Evolutionary conservation across 2,329 filamentous ascomycete genomes (phyloP).

Genomic region (Fusarium torulosum): DNA sequence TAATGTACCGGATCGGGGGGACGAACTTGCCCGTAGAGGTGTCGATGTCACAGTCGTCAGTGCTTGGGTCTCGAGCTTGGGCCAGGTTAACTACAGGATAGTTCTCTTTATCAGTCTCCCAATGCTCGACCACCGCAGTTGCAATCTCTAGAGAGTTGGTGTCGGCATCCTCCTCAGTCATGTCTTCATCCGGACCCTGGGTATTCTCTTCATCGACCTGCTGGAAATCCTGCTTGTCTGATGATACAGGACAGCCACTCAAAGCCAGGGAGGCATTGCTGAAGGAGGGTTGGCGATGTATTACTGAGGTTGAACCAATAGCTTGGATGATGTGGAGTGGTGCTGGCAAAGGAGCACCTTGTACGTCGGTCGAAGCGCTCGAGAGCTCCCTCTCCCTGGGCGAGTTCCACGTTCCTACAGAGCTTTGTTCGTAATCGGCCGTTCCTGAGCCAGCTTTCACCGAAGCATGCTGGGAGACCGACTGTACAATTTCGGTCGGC

Average conservation of each 20-base stretch:
- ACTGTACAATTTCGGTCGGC: background rate
- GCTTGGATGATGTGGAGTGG: slow-evolving; percentile 42
- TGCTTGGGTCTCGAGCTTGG: background rate
- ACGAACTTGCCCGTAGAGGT: slow-evolving; percentile 53
- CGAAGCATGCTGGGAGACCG: slow-evolving; percentile 5
- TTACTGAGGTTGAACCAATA: background rate
- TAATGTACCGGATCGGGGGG: slow-evolving; percentile 50
- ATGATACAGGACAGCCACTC: slow-evolving; percentile 14
- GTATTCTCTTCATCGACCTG: background rate
- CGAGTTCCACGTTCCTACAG: slow-evolving; percentile 23
- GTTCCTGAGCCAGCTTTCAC: background rate
- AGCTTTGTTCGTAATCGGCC: background rate
- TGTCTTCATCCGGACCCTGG: background rate
- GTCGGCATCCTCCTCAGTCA: background rate
- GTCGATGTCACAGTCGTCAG: slow-evolving; percentile 53
- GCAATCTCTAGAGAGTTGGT: background rate
- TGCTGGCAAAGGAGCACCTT: slow-evolving; percentile 31
- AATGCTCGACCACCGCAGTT: background rate
- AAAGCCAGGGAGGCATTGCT: slow-evolving; percentile 24
- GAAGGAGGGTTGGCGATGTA: background rate
- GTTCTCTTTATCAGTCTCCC: background rate
- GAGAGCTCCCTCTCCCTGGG: background rate
- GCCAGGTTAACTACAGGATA: slow-evolving; percentile 7
- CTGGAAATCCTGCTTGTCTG: background rate
- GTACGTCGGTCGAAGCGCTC: background rate